Evolutionary conservation across 768 basidiomycete genomes (phyloP), one percentile per base, ranked within the genome.

Genomic region (Tricholoma terreum): DNA sequence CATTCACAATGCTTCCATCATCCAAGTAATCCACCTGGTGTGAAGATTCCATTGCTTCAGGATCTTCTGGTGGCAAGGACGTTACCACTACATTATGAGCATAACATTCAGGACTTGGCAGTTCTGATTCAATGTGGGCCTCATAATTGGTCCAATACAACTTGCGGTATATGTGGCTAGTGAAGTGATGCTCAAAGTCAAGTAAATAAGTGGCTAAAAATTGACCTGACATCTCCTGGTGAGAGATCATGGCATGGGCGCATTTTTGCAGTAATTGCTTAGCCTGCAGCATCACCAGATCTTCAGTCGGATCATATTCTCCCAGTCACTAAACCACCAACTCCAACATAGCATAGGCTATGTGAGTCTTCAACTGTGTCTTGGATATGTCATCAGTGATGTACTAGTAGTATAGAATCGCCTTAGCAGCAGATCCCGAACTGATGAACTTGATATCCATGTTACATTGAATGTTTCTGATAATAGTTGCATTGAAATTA

Each of bases 351-450:
- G 75, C 70, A 63, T 66, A 77, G 0, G 75, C 73, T 1, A 77
- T 72, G 61, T 81, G 75, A 0, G 71, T 58, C 36, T 77, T 77
- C 9, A 80, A 55, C 40, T 75, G 69, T 0, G 72, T 55, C 54
- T 82, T 82, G 0, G 78, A 74, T 15, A 81, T 79, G 50, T 82
- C 81, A 54, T 81, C 71, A 0, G 79, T 81, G 17, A 81, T 76
- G 50, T 81, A 82, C 54, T 76, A 77, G 50, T 81, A 82, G 54
- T 76, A 77, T 4, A 77, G 35, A 0, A 78, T 58, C 0, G 79
- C 78, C 54, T 80, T 80, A 1, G 76, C 76, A 0, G 69, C 57
- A 5, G 62, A 36, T 0, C 80, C 80, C 0, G 77, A 79, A 0
- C 71, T 71, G 12, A 82, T 72, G 43, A 72, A 77, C 56, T 80